Percentiles rank a stretch among this genome's conserved stretches.
Evolutionary conservation across 768 basidiomycete genomes (phyloP).

Genomic region (Leccinellum rugosiceps): DNA sequence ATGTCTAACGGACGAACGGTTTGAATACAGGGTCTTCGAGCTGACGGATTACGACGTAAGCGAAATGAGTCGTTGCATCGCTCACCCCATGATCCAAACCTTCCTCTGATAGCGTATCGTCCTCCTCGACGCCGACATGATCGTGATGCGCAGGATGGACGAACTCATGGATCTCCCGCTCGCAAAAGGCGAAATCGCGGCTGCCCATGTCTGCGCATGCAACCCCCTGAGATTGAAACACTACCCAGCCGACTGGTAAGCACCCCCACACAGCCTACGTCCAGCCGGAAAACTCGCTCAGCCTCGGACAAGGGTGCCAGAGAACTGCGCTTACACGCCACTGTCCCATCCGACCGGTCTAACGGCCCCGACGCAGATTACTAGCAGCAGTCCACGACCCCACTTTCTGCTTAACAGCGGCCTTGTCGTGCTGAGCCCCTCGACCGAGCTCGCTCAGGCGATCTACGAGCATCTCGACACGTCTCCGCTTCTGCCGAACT

Average conservation of each 20-base stretch:
- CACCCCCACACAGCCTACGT: not conserved
- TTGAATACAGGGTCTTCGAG: constrained; percentile 48
- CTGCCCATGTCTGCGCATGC: constrained; percentile 88
- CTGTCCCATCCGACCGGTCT: constrained; percentile 44
- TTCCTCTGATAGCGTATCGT: constrained; percentile 59
- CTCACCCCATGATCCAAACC: not conserved
- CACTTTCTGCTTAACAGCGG: constrained; percentile 89
- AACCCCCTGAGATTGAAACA: constrained; percentile 82
- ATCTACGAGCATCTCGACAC: constrained; percentile 46
- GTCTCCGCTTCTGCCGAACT: constrained; percentile 50
- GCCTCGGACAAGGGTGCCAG: constrained; percentile 64
- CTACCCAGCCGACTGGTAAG: constrained; percentile 87
- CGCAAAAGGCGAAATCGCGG: constrained; percentile 73
- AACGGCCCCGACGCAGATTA: constrained; percentile 42
- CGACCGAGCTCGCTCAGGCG: constrained; percentile 45
- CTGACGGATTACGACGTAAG: constrained; percentile 63
- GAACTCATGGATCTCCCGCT: constrained; percentile 56
- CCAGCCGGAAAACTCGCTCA: not conserved
- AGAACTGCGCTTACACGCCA: constrained; percentile 80
- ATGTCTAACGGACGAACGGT: not conserved
- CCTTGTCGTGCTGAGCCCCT: constrained; percentile 81
- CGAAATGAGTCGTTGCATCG: constrained; percentile 4
- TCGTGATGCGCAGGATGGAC: constrained; percentile 81
- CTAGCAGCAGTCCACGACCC: constrained; percentile 58
- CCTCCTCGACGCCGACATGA: constrained; percentile 87